Conservation (phyloP, 2,329 filamentous ascomycete species). For the Aureobasidium namibiae region DNA sequence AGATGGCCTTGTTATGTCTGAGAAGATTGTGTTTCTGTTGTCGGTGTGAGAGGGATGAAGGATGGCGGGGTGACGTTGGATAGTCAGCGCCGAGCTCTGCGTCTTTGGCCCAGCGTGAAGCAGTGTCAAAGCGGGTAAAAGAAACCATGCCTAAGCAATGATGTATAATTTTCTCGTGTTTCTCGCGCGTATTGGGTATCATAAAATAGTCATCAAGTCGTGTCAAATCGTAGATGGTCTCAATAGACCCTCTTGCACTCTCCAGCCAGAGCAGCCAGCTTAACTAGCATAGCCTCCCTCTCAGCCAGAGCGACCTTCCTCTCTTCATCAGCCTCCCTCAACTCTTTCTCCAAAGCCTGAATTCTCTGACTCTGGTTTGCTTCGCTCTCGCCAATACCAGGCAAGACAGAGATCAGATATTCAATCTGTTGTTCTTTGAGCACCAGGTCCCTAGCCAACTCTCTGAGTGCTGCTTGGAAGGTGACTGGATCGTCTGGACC, state of each 20-base stretch:
- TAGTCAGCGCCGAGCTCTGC: neutral
- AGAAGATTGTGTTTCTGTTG: neutral
- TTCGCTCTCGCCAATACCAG: conserved; percentile 71
- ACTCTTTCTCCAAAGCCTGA: conserved; percentile 34
- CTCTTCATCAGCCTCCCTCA: conserved; percentile 36
- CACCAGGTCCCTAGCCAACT: conserved; percentile 68
- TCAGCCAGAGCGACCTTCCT: conserved; percentile 33
- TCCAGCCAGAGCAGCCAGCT: conserved; percentile 41
- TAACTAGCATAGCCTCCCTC: conserved; percentile 33
- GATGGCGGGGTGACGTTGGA: neutral
- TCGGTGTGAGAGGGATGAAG: neutral
- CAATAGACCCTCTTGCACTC: conserved; percentile 27
- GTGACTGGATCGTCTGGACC: conserved; percentile 53
- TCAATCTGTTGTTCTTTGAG: conserved; percentile 79
- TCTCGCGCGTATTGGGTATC: neutral
- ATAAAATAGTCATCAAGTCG: neutral
- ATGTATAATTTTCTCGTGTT: neutral
- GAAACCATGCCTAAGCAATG: neutral
- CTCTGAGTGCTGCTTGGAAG: conserved; percentile 59
- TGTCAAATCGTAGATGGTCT: neutral
- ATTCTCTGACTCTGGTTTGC: conserved; percentile 61
- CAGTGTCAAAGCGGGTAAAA: too few species aligned
- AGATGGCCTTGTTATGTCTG: too few species aligned
- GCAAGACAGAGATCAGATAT: conserved; percentile 62
- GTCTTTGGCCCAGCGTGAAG: neutral